These are phyloP conservation scores for Chimonanthus praecox DNA, from an alignment of 164 flowering plant genomes.

Conservation along the genomic window DNA sequence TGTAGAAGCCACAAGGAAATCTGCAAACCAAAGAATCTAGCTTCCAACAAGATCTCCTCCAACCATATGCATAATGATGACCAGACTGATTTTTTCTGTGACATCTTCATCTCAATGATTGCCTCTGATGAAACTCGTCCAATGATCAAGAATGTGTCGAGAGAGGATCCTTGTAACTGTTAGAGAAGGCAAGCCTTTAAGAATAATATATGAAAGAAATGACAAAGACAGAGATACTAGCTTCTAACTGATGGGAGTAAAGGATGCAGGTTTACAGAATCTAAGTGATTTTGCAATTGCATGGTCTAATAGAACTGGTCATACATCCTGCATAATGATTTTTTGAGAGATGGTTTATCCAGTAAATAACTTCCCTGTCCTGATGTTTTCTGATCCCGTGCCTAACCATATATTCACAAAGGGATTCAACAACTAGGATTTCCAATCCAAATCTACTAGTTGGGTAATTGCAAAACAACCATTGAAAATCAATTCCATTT, in stretches of 20 bases:
- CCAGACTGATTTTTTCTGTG: slow-evolving; percentile 46
- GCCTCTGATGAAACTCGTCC: slow-evolving; percentile 88
- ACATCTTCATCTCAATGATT: slow-evolving; percentile 53
- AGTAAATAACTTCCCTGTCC: no score
- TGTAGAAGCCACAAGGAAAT: slow-evolving; percentile 70
- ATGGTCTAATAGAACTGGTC: background rate
- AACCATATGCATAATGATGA: slow-evolving; percentile 40
- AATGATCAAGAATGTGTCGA: slow-evolving; percentile 68
- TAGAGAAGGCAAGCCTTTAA: background rate
- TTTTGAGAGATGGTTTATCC: no score
- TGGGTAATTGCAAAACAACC: background rate
- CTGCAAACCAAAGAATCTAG: slow-evolving; percentile 61
- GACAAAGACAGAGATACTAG: no score
- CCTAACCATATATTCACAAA: no score
- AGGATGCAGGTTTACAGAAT: background rate
- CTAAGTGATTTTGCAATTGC: background rate
- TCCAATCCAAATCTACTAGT: background rate
- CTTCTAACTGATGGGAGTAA: background rate
- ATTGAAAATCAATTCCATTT: background rate
- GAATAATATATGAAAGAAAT: background rate
- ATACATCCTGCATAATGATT: background rate
- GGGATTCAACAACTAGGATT: no score
- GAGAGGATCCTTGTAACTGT: slow-evolving; percentile 58
- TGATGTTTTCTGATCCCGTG: no score
- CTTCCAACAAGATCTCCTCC: slow-evolving; percentile 54